Evolutionary conservation across 2,329 filamentous ascomycete genomes (phyloP).

Genomic region (Venturiaceae sp.): DNA sequence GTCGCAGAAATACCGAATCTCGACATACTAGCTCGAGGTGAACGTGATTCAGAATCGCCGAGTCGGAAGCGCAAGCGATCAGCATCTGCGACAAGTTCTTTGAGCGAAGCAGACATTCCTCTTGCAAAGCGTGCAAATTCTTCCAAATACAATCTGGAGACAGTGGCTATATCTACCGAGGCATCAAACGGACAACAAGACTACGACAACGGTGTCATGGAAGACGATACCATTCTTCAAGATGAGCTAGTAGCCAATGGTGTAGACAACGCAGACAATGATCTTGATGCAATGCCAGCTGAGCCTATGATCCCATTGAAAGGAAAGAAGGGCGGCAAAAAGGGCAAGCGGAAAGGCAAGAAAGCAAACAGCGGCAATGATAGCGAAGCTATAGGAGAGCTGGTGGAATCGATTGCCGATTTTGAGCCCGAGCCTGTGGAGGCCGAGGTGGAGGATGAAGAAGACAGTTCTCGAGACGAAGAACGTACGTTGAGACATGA

Average conservation of each 20-base stretch:
- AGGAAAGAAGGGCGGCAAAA: slow-evolving; percentile 30
- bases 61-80: slow-evolving; percentile 35
- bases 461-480: slow-evolving; percentile 24
- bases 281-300: slow-evolving; percentile 15
- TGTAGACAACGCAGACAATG: slow-evolving; percentile 13
- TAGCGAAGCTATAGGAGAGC: slow-evolving; percentile 11
- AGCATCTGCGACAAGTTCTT: slow-evolving; percentile 27
- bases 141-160: slow-evolving; percentile 13
- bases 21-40: neutral
- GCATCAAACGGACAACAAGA: neutral
- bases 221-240: slow-evolving; percentile 19
- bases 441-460: slow-evolving; percentile 34
- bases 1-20: neutral
- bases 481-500: slow-evolving; percentile 18
- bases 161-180: slow-evolving; percentile 27
- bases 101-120: slow-evolving; percentile 23
- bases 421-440: slow-evolving; percentile 29
- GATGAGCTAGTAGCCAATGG: slow-evolving; percentile 11
- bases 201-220: slow-evolving; percentile 14
- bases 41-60: neutral
- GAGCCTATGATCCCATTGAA: slow-evolving; percentile 20
- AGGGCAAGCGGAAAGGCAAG: slow-evolving; percentile 35
- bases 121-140: slow-evolving; percentile 22
- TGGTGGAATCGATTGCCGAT: slow-evolving; percentile 16
- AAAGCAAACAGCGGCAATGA: slow-evolving; percentile 23